Evolutionary conservation across 225 moss, liverwort and hornwort species (phyloP).

Genomic region (Sphagnum tenellum): DNA sequence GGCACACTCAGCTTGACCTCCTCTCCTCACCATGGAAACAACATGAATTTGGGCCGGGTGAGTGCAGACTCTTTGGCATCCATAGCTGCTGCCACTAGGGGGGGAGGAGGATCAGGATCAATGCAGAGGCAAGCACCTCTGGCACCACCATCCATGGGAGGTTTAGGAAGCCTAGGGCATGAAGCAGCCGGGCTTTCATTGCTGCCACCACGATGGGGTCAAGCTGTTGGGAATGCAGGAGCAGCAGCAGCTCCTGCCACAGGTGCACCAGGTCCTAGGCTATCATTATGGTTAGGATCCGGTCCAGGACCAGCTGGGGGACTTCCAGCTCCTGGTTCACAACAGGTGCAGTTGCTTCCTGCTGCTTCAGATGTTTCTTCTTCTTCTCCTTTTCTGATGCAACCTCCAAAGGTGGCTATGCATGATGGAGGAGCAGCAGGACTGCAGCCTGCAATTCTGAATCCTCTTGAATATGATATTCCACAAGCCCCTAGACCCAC

Average conservation of each 20-base stretch:
- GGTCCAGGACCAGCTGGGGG: slow-evolving; percentile 71
- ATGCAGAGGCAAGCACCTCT: slow-evolving; percentile 22
- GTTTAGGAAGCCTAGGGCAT: slow-evolving; percentile 39
- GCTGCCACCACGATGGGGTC: slow-evolving; percentile 60
- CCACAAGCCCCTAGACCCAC: slow-evolving; percentile 71
- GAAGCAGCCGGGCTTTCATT: slow-evolving; percentile 54
- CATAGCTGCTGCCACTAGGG: slow-evolving; percentile 2
- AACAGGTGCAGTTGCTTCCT: slow-evolving; percentile 53
- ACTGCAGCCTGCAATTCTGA: slow-evolving; percentile 59
- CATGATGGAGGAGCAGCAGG: slow-evolving; percentile 55
- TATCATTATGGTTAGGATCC: slow-evolving; percentile 87
- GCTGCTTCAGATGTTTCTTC: slow-evolving; percentile 59
- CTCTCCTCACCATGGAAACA: slow-evolving; percentile 44
- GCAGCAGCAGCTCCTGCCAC: slow-evolving; percentile 33
- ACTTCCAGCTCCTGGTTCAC: slow-evolving; percentile 30
- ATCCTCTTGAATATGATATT: slow-evolving; percentile 72
- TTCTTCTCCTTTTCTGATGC: slow-evolving; percentile 53
- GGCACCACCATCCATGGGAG: slow-evolving; percentile 52
- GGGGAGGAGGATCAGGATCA: slow-evolving; percentile 18
- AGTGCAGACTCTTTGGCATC: slow-evolving; percentile 72
- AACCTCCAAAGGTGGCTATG: slow-evolving; percentile 66
- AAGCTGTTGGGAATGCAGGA: slow-evolving; percentile 33
- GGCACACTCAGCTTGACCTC: slow-evolving; percentile 30
- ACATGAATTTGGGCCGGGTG: slow-evolving; percentile 57
- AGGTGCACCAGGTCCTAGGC: slow-evolving; percentile 66